Percentiles rank a stretch among this genome's conserved stretches.
Conservation (phyloP, 2,329 filamentous ascomycete genomes). For the Emergomyces africanus region DNA sequence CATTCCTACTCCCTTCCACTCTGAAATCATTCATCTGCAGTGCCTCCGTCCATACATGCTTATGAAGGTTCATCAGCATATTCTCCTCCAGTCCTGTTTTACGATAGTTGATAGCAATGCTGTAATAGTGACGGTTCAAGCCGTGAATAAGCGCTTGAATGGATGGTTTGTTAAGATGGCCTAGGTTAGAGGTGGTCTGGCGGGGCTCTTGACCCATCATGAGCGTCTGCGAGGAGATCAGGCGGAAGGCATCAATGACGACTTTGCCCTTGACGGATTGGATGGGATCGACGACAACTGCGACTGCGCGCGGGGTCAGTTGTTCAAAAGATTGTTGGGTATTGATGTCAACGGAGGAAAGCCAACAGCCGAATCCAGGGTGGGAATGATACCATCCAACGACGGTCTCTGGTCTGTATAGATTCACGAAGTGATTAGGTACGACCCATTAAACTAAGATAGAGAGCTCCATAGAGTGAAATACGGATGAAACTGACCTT, state of each 20-base stretch:
- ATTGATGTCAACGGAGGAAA: conserved; percentile 98
- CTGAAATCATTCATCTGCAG: conserved; percentile 95
- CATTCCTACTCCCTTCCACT: conserved; percentile 69
- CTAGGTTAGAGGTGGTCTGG: conserved; percentile 94
- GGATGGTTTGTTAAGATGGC: conserved; percentile 98
- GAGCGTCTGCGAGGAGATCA: conserved; percentile 94
- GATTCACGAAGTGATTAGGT: conserved; percentile 2
- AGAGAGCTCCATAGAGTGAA: background rate
- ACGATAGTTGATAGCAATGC: conserved; percentile 94
- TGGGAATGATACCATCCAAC: conserved; percentile 99
- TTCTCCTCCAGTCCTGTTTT: conserved; percentile 98
- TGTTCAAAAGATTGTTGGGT: conserved; percentile 99
- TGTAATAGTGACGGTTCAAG: conserved; percentile 98
- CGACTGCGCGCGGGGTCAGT: conserved; percentile 88
- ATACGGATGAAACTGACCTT: conserved; percentile 46
- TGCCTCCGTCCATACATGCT: conserved; percentile 98
- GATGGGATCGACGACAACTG: conserved; percentile 95
- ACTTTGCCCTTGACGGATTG: conserved; percentile 99
- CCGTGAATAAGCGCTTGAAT: conserved; percentile 98
- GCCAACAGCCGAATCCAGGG: conserved; percentile 97
- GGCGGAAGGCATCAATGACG: conserved; percentile 95
- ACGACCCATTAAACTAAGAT: background rate
- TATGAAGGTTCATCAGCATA: conserved; percentile 99
- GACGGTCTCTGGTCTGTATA: conserved; percentile 73
- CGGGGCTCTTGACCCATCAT: conserved; percentile 97